Conservation (phyloP, 1,284 basidiomycete genomes). For the Inonotus obliquus region DNA sequence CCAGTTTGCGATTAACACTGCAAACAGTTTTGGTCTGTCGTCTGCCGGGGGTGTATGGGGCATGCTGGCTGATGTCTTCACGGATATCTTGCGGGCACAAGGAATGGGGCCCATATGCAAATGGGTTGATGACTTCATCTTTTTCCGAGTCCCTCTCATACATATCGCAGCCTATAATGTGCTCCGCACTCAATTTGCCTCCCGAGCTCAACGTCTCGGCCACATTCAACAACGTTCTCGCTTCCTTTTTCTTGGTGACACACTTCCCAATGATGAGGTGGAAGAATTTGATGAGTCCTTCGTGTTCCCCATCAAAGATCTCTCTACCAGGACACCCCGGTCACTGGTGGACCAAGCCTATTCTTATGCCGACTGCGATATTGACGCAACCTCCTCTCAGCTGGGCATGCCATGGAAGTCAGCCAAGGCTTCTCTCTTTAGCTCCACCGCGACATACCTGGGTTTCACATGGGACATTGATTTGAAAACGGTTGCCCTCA, state of each 20-base stretch:
- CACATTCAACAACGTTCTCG: no score
- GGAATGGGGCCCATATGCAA: conserved; percentile 33
- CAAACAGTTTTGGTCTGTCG: conserved; percentile 29
- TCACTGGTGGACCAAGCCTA: no score
- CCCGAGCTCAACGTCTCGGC: neutral
- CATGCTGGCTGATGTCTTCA: conserved; percentile 25
- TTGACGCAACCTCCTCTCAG: no score
- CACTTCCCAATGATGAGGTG: conserved; percentile 1
- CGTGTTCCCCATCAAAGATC: neutral
- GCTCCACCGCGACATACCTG: neutral
- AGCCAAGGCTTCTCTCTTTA: neutral
- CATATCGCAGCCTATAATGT: conserved; percentile 16
- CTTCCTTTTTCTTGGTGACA: conserved; percentile 9
- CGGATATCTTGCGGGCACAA: conserved; percentile 25
- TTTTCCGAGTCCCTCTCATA: conserved; percentile 26
- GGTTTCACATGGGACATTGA: conserved; percentile 4
- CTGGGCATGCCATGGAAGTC: neutral
- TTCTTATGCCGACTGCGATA: no score
- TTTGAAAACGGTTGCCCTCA: neutral
- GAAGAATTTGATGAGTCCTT: conserved; percentile 17
- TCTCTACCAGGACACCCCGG: no score
- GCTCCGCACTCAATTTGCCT: neutral
- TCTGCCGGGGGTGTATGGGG: conserved; percentile 32
- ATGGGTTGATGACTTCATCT: conserved; percentile 41
- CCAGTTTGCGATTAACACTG: conserved; percentile 27